Base-by-base conservation (phyloP, 2,329 filamentous ascomycete genomes). In the Blumeriella jaapii region DNA sequence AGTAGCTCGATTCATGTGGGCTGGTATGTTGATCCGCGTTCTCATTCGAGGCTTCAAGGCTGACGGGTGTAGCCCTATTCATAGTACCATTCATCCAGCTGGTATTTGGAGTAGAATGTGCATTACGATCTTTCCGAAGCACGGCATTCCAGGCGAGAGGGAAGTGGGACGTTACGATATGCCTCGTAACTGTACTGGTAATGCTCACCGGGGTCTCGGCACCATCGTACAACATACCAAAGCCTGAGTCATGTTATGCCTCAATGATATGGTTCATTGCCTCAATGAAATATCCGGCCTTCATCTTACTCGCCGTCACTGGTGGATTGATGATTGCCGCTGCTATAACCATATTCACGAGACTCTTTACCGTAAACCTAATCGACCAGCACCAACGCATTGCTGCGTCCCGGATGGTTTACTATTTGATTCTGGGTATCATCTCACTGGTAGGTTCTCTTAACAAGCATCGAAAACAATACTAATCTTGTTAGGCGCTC, bases 391-490 rank as follows among this genome's bases (percentile, higher is more conserved):
- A 67, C 11, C 73, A 82, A 54, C 63, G 78, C 29, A 66, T 74
- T 38, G 64, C 71, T 20, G 77, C 78, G 3, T 81, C 77, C 5
- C 65, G 74, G 40, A 81, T 82, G 73, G 71, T 79, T 8, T 82
- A 78, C 53, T 82, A 78, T 51, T 60, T 55, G 43, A 55, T 66
- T 2, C 54, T 78, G 34, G 71, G 65, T 11, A 59, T 74, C 36
- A 55, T 70, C 31, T 73, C 66, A 36, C 72, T 67, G 52, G 76
- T 80, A 49, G 58, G 69, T 60, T 14, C n/a, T 24, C n/a, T 15
- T 43, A 46, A 42, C 6, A 14, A 13, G 5, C 12, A 15, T 5
- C 11, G 10, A 10, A 19, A 22, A 10, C 12, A 15, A 39, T 24
- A 13, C 55, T 63, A 48, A 64, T 41, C 9, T 7, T 15, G 4